Conservation (phyloP, 768 basidiomycete genomes). For the Psilocybe cyanescens region DNA sequence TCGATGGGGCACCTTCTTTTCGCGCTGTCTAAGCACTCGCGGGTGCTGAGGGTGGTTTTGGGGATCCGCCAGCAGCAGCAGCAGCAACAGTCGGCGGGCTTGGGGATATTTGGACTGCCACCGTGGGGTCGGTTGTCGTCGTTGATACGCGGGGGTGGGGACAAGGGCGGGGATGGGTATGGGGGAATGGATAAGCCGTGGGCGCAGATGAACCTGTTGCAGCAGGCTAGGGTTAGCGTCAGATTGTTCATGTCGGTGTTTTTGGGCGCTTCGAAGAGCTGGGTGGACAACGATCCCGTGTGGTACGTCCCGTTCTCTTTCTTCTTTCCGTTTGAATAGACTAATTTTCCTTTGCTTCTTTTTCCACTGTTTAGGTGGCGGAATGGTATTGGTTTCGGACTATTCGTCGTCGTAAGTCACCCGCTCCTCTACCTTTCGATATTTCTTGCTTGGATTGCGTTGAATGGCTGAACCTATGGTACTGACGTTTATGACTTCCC, state of each 20-base stretch:
- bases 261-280: conserved; percentile 61
- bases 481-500: background rate
- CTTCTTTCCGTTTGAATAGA: background rate
- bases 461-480: too few relatives aligned
- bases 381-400: conserved; percentile 67
- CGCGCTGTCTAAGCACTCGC: conserved; percentile 51
- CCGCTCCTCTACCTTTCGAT: background rate
- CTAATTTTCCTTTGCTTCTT: background rate
- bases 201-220: conserved; percentile 24
- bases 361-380: conserved; percentile 50
- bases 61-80: conserved; percentile 23
- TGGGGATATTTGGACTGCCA: conserved; percentile 14
- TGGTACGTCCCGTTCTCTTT: conserved; percentile 47
- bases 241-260: conserved; percentile 49
- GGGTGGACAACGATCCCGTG: conserved; percentile 73
- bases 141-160: background rate
- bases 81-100: conserved; percentile 13
- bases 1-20: conserved; percentile 66
- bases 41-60: conserved; percentile 42
- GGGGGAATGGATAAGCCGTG: conserved; percentile 13
- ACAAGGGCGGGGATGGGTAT: conserved; percentile 14
- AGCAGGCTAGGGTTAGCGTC: conserved; percentile 31
- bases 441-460: too few relatives aligned
- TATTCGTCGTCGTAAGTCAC: conserved; percentile 64
- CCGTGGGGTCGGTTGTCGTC: conserved; percentile 21